These are phyloP conservation scores for Achlya hypogyna DNA, from an alignment of 352 stramenopile species.

Conservation along the genomic window DNA sequence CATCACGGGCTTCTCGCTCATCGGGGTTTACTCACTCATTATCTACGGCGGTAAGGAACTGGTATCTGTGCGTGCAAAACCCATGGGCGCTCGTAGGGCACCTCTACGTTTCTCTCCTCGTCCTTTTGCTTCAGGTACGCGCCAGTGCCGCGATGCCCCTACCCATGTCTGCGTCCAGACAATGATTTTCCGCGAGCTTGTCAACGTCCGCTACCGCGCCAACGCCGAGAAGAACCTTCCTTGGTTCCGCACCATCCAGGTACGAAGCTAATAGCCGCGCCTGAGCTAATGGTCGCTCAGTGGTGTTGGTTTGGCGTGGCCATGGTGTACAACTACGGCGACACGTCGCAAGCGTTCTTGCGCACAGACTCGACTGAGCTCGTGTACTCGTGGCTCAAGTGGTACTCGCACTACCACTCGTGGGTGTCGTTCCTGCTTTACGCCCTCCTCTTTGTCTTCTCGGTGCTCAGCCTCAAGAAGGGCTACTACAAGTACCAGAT, in stretches of 20 bases:
- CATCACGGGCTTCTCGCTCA: slow-evolving; percentile 17
- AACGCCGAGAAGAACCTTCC: slow-evolving; percentile 93
- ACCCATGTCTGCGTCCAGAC: slow-evolving; percentile 37
- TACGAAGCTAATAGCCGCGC: neutral
- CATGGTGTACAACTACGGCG: slow-evolving; percentile 95
- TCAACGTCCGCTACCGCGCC: slow-evolving; percentile 95
- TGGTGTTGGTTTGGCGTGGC: slow-evolving; percentile 96
- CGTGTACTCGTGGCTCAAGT: slow-evolving; percentile 47
- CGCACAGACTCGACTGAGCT: slow-evolving; percentile 44
- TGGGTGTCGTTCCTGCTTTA: slow-evolving; percentile 93
- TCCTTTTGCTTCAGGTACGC: slow-evolving; percentile 20
- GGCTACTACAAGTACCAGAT: slow-evolving; percentile 94
- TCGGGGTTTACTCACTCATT: slow-evolving; percentile 13
- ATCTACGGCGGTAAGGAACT: slow-evolving; percentile 17
- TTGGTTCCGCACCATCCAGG: slow-evolving; percentile 94
- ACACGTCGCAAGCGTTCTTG: slow-evolving; percentile 79
- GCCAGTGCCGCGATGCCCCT: neutral
- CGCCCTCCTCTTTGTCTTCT: slow-evolving; percentile 92
- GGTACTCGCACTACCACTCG: slow-evolving; percentile 87
- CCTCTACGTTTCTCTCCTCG: slow-evolving; percentile 40
- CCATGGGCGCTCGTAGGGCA: slow-evolving; percentile 28
- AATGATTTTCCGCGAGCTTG: slow-evolving; percentile 94
- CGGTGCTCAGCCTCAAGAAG: slow-evolving; percentile 90
- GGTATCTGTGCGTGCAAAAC: neutral
- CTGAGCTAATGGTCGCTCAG: slow-evolving; percentile 27